Evolutionary conservation across 176 grass and related monocot genomes (phyloP).

Genomic region (Oryza meridionalis): DNA sequence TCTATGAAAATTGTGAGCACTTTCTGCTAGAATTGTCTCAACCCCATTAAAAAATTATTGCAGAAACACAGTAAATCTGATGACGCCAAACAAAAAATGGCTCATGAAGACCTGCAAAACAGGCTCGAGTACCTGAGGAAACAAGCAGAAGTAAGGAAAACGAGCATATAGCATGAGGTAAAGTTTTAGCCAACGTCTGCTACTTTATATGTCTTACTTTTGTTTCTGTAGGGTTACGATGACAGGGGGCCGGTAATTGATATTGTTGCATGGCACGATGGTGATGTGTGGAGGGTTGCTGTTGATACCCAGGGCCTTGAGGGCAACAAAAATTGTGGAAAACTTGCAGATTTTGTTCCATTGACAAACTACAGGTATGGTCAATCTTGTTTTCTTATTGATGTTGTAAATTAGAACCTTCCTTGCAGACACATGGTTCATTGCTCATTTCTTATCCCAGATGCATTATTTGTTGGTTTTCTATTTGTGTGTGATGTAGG

Average conservation of each 20-base stretch:
- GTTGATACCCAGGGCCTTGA: slow-evolving; percentile 89
- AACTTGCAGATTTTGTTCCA: slow-evolving; percentile 91
- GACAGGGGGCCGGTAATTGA: slow-evolving; percentile 90
- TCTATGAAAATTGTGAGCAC: slow-evolving; percentile 5
- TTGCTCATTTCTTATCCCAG: slow-evolving; percentile 22
- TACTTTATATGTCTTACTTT: slow-evolving; percentile 30
- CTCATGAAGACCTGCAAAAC: slow-evolving; percentile 77
- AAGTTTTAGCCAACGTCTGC: slow-evolving; percentile 24
- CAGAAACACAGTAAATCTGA: slow-evolving; percentile 77
- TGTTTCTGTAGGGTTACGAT: slow-evolving; percentile 77
- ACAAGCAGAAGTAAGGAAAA: slow-evolving; percentile 80
- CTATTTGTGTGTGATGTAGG: slow-evolving; percentile 1
- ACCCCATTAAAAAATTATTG: slow-evolving; percentile 33
- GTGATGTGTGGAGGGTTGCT: slow-evolving; percentile 95
- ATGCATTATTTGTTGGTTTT: slow-evolving; percentile 20
- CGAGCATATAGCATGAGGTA: background rate
- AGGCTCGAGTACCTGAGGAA: slow-evolving; percentile 91
- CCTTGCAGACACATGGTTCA: slow-evolving; percentile 2
- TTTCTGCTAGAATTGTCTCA: slow-evolving; percentile 23
- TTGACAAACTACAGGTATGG: slow-evolving; percentile 90
- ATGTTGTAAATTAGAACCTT: slow-evolving; percentile 12
- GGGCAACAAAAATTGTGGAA: slow-evolving; percentile 61
- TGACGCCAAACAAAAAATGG: slow-evolving; percentile 73
- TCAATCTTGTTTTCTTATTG: slow-evolving; percentile 3
- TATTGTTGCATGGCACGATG: slow-evolving; percentile 94